Evolutionary conservation across 257 asterid species (phyloP).

Genomic region (Capsicum baccatum): DNA sequence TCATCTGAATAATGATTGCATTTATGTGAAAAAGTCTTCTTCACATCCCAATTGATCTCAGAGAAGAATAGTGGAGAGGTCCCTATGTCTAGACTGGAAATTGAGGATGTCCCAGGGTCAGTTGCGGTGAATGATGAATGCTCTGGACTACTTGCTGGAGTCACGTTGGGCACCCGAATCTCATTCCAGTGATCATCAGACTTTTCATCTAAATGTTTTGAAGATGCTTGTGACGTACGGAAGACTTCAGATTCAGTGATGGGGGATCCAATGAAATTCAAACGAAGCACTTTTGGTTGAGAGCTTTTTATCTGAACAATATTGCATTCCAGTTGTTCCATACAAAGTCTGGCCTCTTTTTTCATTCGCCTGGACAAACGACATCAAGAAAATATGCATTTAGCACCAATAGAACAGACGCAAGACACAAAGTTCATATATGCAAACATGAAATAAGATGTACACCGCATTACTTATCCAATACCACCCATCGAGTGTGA

Average conservation of each 20-base stretch:
- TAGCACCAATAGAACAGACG: background rate
- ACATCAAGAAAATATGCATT: background rate
- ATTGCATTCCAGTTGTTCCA: slow-evolving; percentile 80
- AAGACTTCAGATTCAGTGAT: slow-evolving; percentile 35
- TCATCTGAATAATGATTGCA: slow-evolving; percentile 39
- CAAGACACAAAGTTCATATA: background rate
- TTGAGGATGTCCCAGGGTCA: slow-evolving; percentile 55
- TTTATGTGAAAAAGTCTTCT: slow-evolving; percentile 38
- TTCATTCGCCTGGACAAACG: slow-evolving; percentile 55
- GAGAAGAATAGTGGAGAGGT: slow-evolving; percentile 54
- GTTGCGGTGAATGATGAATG: slow-evolving; percentile 46
- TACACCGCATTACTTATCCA: slow-evolving; percentile 73
- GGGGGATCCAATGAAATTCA: slow-evolving; percentile 65
- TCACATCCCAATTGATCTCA: slow-evolving; percentile 54
- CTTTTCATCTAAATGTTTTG: slow-evolving; percentile 30
- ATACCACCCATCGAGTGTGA: slow-evolving; percentile 74
- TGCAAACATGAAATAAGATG: slow-evolving; percentile 25
- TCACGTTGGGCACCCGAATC: slow-evolving; percentile 76
- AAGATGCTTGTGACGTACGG: slow-evolving; percentile 38
- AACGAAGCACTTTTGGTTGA: slow-evolving; percentile 70
- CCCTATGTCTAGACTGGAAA: slow-evolving; percentile 59
- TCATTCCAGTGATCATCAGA: slow-evolving; percentile 42
- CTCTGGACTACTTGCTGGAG: slow-evolving; percentile 85
- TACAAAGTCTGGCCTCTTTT: slow-evolving; percentile 69
- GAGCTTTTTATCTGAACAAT: slow-evolving; percentile 64